Conservation (phyloP, 768 basidiomycete genomes). For the Boletus vermiculosoides region DNA sequence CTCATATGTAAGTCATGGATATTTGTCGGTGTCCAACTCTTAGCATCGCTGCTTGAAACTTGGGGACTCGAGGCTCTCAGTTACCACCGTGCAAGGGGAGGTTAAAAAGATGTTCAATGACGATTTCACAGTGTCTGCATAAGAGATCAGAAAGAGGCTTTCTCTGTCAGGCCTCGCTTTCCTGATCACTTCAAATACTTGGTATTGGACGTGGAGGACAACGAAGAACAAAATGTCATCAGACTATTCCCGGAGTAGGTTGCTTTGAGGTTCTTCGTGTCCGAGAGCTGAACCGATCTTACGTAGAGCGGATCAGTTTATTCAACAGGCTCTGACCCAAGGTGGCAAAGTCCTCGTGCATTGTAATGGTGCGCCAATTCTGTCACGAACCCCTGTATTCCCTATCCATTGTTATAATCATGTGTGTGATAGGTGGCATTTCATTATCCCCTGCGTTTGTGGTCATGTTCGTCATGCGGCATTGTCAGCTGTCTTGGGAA, state of each 20-base stretch:
- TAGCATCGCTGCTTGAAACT: neutral
- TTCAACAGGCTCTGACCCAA: conserved; percentile 53
- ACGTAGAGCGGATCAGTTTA: conserved; percentile 70
- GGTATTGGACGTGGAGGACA: conserved; percentile 85
- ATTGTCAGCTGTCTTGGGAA: conserved; percentile 79
- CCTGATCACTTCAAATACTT: conserved; percentile 76
- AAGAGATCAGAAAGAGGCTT: conserved; percentile 85
- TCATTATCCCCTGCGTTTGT: conserved; percentile 86
- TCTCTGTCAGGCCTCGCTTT: conserved; percentile 85
- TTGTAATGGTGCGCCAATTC: conserved; percentile 66
- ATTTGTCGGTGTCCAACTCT: neutral
- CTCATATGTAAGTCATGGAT: conserved; percentile 65
- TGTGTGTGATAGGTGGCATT: conserved; percentile 63
- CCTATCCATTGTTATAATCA: neutral
- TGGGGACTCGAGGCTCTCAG: neutral
- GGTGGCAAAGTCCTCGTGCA: conserved; percentile 84
- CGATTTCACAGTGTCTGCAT: conserved; percentile 67
- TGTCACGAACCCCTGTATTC: neutral
- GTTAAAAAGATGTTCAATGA: neutral
- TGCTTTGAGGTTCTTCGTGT: neutral
- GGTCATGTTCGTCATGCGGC: conserved; percentile 92
- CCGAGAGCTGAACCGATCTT: neutral
- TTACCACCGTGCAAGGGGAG: neutral
- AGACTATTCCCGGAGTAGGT: conserved; percentile 81
- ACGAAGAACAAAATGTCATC: conserved; percentile 93